Evolutionary conservation across 2,329 filamentous ascomycete genomes (phyloP).

Genomic region (Hymenoscyphus albidus): DNA sequence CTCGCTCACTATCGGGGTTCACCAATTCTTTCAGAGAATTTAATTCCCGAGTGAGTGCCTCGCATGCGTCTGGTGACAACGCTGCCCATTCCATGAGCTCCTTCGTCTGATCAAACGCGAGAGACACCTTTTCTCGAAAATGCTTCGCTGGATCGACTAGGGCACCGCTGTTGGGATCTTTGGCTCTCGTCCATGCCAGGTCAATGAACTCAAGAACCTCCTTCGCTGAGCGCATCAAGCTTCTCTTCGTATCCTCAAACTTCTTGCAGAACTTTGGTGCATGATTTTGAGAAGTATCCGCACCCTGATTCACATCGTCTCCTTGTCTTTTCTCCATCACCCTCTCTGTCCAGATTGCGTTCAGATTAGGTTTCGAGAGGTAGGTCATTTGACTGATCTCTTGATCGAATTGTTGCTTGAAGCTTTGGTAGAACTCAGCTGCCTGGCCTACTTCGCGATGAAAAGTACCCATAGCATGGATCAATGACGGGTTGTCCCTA

Average conservation of each 20-base stretch:
- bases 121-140: constrained; percentile 5
- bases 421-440: constrained; percentile 22
- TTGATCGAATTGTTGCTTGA: constrained; percentile 20
- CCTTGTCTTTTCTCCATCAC: not conserved
- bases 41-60: constrained; percentile 23
- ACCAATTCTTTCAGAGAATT: constrained; percentile 20
- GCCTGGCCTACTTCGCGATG: constrained; percentile 19
- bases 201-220: not conserved
- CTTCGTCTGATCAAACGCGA: constrained; percentile 16
- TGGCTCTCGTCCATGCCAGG: not conserved
- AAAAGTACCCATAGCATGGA: not conserved
- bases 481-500: not conserved
- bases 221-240: not conserved
- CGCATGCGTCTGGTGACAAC: constrained; percentile 21
- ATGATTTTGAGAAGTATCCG: not conserved
- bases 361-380: not conserved
- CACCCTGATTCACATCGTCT: not conserved
- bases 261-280: not conserved
- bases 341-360: not conserved
- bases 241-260: not conserved
- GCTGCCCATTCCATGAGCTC: constrained; percentile 18
- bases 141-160: not conserved
- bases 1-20: constrained; percentile 18
- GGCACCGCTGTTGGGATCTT: not conserved
- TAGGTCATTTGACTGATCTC: constrained; percentile 17